phyloP scores from a whole-genome alignment of 2,329 filamentous ascomycete genomes.

The Alternaria postmessia region DNA sequence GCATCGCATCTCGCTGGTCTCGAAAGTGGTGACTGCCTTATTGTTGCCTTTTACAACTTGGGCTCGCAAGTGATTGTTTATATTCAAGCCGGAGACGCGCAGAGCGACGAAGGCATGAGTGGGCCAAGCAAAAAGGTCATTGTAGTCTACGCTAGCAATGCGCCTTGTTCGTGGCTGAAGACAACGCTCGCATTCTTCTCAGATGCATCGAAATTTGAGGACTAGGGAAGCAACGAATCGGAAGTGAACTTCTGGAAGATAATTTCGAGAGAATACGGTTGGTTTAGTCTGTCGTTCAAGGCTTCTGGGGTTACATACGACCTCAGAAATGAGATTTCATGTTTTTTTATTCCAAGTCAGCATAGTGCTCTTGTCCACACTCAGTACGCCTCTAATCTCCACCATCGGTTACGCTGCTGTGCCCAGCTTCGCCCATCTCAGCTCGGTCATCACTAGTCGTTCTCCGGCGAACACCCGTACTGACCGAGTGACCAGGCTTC shows the following conservation, averaged over 20 bases:
- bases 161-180: background rate
- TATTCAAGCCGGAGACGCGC: background rate
- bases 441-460: background rate
- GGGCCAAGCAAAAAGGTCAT: background rate
- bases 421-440: background rate
- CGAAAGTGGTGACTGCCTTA: background rate
- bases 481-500: conserved; percentile 11
- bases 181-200: background rate
- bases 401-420: background rate
- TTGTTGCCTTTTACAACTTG: background rate
- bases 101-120: background rate
- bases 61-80: background rate
- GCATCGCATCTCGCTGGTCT: too few relatives aligned
- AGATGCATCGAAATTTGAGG: background rate
- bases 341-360: background rate
- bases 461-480: background rate
- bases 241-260: background rate
- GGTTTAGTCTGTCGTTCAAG: background rate
- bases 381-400: background rate
- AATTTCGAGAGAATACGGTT: background rate
- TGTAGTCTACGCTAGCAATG: background rate
- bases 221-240: background rate
- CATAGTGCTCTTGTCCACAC: background rate
- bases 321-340: background rate
- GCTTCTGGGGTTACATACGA: background rate